phyloP scores from a whole-genome alignment of 345 rosid genomes.

The Cochlearia excelsa region DNA sequence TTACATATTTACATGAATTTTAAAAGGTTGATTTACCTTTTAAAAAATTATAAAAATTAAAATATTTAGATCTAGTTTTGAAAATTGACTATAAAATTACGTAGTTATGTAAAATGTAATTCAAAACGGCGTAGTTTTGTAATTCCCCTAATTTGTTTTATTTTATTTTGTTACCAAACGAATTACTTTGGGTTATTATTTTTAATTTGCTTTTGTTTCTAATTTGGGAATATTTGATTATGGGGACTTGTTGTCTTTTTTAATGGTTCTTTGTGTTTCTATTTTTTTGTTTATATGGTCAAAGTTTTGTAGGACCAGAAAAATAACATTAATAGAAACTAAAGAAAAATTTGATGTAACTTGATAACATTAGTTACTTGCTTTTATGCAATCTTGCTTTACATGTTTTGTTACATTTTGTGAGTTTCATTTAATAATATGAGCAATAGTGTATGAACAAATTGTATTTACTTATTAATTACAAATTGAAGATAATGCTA shows the following conservation, averaged over 20 bases:
- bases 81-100: too few species aligned
- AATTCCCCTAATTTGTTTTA: too few species aligned
- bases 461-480: not conserved
- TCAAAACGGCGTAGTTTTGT: too few species aligned
- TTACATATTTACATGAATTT: too few species aligned
- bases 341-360: not conserved
- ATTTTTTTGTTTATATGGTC: constrained; percentile 14
- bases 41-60: too few species aligned
- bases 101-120: too few species aligned
- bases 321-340: not conserved
- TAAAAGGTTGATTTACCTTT: too few species aligned
- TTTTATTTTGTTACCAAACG: too few species aligned
- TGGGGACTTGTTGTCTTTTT: constrained; percentile 2
- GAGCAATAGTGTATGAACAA: constrained; percentile 2
- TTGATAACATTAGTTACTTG: not conserved
- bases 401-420: not conserved
- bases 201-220: too few species aligned
- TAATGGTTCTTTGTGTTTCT: constrained; percentile 15
- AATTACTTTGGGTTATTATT: too few species aligned
- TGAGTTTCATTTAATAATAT: not conserved
- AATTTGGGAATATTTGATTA: constrained; percentile 23
- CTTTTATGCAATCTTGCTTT: not conserved
- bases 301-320: constrained; percentile 1
- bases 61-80: too few species aligned
- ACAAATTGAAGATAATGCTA: not conserved